Evolutionary conservation across 495 filamentous ascomycete species (phyloP).

Genomic region (Delitschia confertaspora): DNA sequence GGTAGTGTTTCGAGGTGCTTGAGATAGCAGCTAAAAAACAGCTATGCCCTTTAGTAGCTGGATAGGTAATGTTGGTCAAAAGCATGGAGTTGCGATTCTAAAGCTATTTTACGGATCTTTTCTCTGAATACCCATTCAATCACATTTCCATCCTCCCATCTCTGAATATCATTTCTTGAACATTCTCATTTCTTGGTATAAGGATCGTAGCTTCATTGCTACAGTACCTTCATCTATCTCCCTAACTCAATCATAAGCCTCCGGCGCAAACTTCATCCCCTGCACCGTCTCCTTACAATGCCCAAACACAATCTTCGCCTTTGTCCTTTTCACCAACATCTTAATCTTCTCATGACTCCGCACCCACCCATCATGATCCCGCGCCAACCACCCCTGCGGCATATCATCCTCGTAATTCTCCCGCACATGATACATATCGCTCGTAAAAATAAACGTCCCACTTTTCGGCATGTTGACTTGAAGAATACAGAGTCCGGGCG

Average conservation of each 20-base stretch:
- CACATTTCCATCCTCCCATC: too few species aligned
- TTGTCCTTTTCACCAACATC: constrained; percentile 33
- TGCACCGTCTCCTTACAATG: constrained; percentile 26
- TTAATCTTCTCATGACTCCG: constrained; percentile 37
- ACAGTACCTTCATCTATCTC: too few species aligned
- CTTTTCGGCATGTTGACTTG: constrained; percentile 36
- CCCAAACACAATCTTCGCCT: constrained; percentile 38
- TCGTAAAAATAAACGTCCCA: constrained; percentile 41
- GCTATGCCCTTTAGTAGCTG: too few species aligned
- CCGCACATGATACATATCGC: constrained; percentile 39
- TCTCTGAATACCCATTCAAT: too few species aligned
- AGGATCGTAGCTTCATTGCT: too few species aligned
- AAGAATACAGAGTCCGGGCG: constrained; percentile 36
- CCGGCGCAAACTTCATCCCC: constrained; percentile 1
- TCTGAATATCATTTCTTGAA: too few species aligned
- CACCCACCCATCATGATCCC: constrained; percentile 41
- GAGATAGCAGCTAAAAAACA: too few species aligned
- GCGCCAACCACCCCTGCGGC: constrained; percentile 39
- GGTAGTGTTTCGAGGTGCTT: constrained; percentile 57
- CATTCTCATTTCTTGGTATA: too few species aligned
- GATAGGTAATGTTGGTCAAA: too few species aligned
- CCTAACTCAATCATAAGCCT: constrained; percentile 2
- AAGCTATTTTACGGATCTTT: too few species aligned
- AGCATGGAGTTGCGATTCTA: too few species aligned
- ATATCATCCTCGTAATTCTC: constrained; percentile 35